Conservation (phyloP, 1,284 basidiomycete genomes). For the Calocybe gambosa region DNA sequence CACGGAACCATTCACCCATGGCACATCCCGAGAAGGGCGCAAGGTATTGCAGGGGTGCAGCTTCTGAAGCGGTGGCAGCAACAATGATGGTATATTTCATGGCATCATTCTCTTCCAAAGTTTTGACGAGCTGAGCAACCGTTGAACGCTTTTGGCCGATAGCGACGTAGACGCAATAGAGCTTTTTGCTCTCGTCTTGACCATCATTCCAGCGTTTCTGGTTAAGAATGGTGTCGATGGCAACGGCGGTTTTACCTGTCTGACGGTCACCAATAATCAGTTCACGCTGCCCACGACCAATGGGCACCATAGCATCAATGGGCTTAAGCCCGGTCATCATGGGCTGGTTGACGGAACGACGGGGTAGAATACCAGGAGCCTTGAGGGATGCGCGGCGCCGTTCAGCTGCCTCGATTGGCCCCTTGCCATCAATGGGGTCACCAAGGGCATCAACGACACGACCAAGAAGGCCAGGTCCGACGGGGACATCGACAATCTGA, state of each 20-base stretch:
- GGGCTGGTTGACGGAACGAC: conserved; percentile 99
- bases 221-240: conserved; percentile 99
- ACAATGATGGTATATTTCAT: conserved; percentile 99
- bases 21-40: conserved; percentile 99
- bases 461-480: conserved; percentile 92
- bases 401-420: conserved; percentile 89
- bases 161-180: conserved; percentile 99
- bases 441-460: conserved; percentile 99
- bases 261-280: conserved; percentile 99
- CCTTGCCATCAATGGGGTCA: conserved; percentile 99
- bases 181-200: conserved; percentile 93
- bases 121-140: conserved; percentile 98
- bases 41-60: conserved; percentile 97
- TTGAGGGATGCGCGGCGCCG: conserved; percentile 97
- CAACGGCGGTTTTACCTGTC: conserved; percentile 98
- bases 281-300: conserved; percentile 99
- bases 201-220: conserved; percentile 99
- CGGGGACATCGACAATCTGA: conserved; percentile 99
- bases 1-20: conserved; percentile 99
- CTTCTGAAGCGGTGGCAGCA: conserved; percentile 98
- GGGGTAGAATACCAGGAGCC: conserved; percentile 97
- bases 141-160: conserved; percentile 99
- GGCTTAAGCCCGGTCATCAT: conserved; percentile 99
- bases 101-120: conserved; percentile 98
- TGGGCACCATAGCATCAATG: conserved; percentile 99